Percentiles rank a stretch among this genome's conserved stretches.
These are phyloP conservation scores for Oryza punctata DNA, from an alignment of 176 grass and related monocot genomes.

Conservation along the genomic window DNA sequence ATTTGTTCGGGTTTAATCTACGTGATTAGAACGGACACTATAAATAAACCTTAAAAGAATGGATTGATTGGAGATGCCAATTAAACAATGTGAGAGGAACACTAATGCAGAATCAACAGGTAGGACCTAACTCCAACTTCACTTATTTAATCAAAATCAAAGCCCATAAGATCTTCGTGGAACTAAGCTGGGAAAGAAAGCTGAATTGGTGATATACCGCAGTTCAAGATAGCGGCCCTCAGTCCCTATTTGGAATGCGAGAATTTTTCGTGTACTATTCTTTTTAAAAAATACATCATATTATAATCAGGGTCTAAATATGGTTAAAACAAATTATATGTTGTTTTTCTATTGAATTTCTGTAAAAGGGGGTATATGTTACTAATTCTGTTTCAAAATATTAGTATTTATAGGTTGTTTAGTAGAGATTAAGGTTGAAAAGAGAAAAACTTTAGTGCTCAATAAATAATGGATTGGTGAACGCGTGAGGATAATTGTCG, in stretches of 20 bases:
- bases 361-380: too few relatives aligned
- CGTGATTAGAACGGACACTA: slow-evolving; percentile 18
- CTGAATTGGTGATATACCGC: neutral
- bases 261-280: neutral
- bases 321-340: too few relatives aligned
- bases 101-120: slow-evolving; percentile 21
- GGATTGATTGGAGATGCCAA: neutral
- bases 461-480: too few relatives aligned
- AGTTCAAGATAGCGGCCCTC: neutral
- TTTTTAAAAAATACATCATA: neutral
- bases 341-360: too few relatives aligned
- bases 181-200: slow-evolving; percentile 17
- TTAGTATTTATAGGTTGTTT: too few relatives aligned
- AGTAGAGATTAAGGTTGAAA: too few relatives aligned
- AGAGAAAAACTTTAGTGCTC: too few relatives aligned
- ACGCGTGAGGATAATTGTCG: too few relatives aligned
- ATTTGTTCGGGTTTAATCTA: neutral
- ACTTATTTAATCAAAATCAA: slow-evolving; percentile 23
- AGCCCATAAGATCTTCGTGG: neutral
- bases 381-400: too few relatives aligned
- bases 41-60: slow-evolving; percentile 40
- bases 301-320: too few relatives aligned
- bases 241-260: neutral
- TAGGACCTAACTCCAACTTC: slow-evolving; percentile 8
- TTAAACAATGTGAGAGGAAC: neutral